Evolutionary conservation across 139 green algal species (phyloP), one percentile per base, ranked within the genome.

Genomic region (Asterochloris sp.): DNA sequence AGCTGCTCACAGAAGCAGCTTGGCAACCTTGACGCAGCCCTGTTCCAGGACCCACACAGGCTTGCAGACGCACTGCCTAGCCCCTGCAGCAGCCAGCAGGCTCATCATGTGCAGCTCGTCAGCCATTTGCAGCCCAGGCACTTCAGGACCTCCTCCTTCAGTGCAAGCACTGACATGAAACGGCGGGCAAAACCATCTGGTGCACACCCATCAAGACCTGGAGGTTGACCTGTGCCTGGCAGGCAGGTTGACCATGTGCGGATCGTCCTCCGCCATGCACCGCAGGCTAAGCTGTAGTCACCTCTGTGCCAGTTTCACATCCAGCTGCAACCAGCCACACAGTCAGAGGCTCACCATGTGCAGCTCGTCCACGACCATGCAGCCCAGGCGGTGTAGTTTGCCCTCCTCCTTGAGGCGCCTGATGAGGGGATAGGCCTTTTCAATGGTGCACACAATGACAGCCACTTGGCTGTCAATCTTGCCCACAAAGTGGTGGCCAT

Each of bases 401-500:
- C 84, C 76, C 60, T 89, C 85, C 73, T 88, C 76, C 24, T 89
- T 64, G 71, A 93, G 83, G 66, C 78, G 69, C 68, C 88, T 92
- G 66, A 96, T 88, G 54, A 93, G 29, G 6, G 80, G 78, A 73
- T 97, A 97, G 60, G 94, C 94, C 87, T 96, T 97, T 88, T 97
- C 94, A 12, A 96, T 94, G 21, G 94, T 97, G 86, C 89, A 95
- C 73, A 98, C 91, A 13, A 98, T 89, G 11, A 94, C 88, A 8
- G 93, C 87, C 17, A 82, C 73, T 14, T 85, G n/a, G 11, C 26
- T 62, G n/a, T 78, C 29, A 17, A 83, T 69, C 6, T 38, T 73
- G 10, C 54, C 66, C n/a, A 19, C 63, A 19, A 27, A 78, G 66
- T 79, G 63, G 10, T 69, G 61, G 61, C 76, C 68, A 27, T 85